phyloP scores from a whole-genome alignment of 2,329 filamentous ascomycete species.

The Eutypella sp. region DNA sequence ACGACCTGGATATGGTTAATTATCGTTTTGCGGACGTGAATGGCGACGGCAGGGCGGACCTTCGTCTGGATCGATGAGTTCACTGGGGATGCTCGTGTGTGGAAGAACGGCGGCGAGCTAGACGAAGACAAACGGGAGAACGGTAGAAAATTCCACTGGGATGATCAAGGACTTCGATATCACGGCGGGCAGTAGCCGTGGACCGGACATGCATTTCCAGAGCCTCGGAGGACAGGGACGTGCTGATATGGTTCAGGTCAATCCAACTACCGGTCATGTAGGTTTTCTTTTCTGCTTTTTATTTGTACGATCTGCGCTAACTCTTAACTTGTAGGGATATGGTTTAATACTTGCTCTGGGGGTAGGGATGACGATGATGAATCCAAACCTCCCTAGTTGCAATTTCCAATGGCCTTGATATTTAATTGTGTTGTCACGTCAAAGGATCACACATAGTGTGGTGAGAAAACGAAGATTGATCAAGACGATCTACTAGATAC shows the following conservation, averaged over 20 bases:
- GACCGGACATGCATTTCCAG: neutral
- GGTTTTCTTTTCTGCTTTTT: neutral
- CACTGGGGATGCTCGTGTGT: neutral
- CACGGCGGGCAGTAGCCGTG: neutral
- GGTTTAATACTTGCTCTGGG: neutral
- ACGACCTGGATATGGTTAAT: neutral
- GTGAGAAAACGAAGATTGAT: too few relatives aligned
- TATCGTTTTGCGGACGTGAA: neutral
- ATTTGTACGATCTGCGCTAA: neutral
- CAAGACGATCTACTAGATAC: too few relatives aligned
- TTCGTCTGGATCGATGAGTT: neutral
- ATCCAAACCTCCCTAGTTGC: neutral
- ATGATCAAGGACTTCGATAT: neutral
- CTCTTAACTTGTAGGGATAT: neutral
- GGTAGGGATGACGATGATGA: neutral
- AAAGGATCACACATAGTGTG: too few relatives aligned
- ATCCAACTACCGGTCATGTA: neutral
- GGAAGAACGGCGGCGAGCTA: neutral
- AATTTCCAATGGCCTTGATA: neutral
- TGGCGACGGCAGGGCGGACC: neutral
- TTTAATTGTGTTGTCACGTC: too few relatives aligned
- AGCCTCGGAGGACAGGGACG: neutral
- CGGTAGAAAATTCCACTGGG: neutral
- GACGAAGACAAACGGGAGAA: neutral
- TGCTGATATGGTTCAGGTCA: neutral